These are phyloP conservation scores for Globisporangium polare DNA, from an alignment of 352 stramenopile species.

Conservation along the genomic window DNA sequence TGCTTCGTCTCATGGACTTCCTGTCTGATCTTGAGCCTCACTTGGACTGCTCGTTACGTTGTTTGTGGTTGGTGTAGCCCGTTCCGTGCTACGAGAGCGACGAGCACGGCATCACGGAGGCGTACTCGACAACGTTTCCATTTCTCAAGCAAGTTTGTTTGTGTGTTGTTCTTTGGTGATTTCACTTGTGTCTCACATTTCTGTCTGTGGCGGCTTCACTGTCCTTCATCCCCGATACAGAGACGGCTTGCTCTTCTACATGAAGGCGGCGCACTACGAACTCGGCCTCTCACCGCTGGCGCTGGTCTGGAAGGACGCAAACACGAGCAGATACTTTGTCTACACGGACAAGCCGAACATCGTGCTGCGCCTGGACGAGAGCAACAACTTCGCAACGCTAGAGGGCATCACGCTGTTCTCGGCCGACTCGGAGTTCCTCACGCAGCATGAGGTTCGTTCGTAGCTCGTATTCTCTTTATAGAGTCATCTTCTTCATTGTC, in stretches of 20 bases:
- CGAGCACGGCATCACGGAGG: conserved; percentile 56
- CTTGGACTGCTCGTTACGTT: neutral
- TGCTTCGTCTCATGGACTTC: neutral
- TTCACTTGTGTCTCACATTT: neutral
- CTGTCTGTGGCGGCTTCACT: neutral
- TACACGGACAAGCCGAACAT: conserved; percentile 70
- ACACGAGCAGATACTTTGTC: conserved; percentile 80
- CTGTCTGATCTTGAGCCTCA: neutral
- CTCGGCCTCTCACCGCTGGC: conserved; percentile 82
- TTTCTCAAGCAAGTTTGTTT: conserved; percentile 74
- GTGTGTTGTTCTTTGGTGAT: neutral
- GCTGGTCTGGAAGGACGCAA: conserved; percentile 88
- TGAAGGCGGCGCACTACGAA: conserved; percentile 89
- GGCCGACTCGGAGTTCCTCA: conserved; percentile 39
- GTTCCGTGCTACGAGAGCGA: conserved; percentile 88
- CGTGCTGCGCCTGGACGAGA: conserved; percentile 54
- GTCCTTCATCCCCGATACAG: conserved; percentile 23
- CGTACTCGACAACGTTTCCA: conserved; percentile 75
- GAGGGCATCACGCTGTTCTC: conserved; percentile 65
- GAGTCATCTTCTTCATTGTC: neutral
- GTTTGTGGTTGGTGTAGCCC: conserved; percentile 30
- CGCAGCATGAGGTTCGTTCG: conserved; percentile 55
- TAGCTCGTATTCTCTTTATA: neutral
- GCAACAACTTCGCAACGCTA: conserved; percentile 55
- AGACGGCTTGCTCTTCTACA: conserved; percentile 89